Evolutionary conservation across 2,329 filamentous ascomycete genomes (phyloP).

Genomic region (Zopfia rhizophila): DNA sequence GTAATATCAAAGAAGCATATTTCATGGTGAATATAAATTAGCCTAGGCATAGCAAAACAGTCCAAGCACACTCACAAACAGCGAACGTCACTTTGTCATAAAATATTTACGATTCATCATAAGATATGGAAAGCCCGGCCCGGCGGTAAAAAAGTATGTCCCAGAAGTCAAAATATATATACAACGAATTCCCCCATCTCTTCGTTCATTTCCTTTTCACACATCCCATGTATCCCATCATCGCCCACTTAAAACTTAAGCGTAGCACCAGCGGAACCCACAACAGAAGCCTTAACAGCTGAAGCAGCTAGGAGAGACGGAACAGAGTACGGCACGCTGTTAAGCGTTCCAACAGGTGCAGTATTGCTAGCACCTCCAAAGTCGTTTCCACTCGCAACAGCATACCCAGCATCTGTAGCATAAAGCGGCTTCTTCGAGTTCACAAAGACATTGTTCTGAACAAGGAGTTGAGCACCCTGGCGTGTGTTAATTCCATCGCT

Average conservation of each 20-base stretch:
- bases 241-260: slow-evolving; percentile 47
- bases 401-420: slow-evolving; percentile 47
- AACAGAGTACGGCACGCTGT: slow-evolving; percentile 44
- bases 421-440: slow-evolving; percentile 47
- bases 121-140: no score
- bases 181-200: no score
- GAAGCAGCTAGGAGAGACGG: slow-evolving; percentile 45
- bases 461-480: slow-evolving; percentile 55
- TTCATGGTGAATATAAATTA: no score
- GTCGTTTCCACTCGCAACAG: slow-evolving; percentile 51
- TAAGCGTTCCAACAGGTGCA: slow-evolving; percentile 46
- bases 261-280: slow-evolving; percentile 52
- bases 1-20: no score
- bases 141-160: no score
- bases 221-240: no score
- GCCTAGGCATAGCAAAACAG: no score
- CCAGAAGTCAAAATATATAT: no score
- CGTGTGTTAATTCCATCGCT: slow-evolving; percentile 55
- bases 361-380: slow-evolving; percentile 48
- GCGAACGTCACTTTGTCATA: no score
- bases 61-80: no score
- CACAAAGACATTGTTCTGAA: slow-evolving; percentile 54
- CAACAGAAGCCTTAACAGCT: slow-evolving; percentile 52
- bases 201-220: no score
- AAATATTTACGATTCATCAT: no score